Conservation (phyloP, 495 filamentous ascomycete species). For the Amniculicola lignicola region DNA sequence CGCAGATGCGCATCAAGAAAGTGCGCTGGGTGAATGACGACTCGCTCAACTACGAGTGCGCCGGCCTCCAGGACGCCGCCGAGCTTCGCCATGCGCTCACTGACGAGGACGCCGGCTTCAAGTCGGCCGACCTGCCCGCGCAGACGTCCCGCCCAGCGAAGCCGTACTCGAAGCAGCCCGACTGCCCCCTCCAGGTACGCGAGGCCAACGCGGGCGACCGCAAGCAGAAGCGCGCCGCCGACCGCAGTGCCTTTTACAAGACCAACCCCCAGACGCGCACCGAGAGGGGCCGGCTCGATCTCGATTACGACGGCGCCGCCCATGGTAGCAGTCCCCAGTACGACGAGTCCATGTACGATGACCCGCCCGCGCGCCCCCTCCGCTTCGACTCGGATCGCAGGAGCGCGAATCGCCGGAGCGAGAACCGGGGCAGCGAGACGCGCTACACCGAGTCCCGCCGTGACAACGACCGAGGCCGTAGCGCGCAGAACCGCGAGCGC, state of each 20-base stretch:
- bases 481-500: too few species aligned
- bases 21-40: slow-evolving; percentile 96
- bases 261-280: slow-evolving; percentile 64
- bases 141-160: slow-evolving; percentile 41
- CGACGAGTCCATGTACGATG: slow-evolving; percentile 76
- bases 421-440: not conserved
- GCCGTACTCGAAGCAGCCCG: slow-evolving; percentile 49
- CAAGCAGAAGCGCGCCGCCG: slow-evolving; percentile 71
- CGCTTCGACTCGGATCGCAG: not conserved
- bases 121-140: slow-evolving; percentile 28
- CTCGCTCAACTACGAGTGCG: slow-evolving; percentile 81
- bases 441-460: not conserved
- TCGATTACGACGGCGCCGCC: slow-evolving; percentile 43
- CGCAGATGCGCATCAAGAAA: slow-evolving; percentile 50
- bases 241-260: slow-evolving; percentile 85
- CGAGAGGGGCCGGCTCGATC: not conserved
- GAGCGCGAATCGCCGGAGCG: not conserved
- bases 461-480: not conserved
- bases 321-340: slow-evolving; percentile 55
- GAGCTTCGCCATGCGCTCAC: slow-evolving; percentile 66
- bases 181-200: slow-evolving; percentile 67
- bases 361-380: too few species aligned
- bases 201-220: slow-evolving; percentile 70
- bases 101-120: slow-evolving; percentile 45
- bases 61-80: slow-evolving; percentile 61